Conservation (phyloP, 2,329 filamentous ascomycete species). For the Cladophialophora psammophila region DNA sequence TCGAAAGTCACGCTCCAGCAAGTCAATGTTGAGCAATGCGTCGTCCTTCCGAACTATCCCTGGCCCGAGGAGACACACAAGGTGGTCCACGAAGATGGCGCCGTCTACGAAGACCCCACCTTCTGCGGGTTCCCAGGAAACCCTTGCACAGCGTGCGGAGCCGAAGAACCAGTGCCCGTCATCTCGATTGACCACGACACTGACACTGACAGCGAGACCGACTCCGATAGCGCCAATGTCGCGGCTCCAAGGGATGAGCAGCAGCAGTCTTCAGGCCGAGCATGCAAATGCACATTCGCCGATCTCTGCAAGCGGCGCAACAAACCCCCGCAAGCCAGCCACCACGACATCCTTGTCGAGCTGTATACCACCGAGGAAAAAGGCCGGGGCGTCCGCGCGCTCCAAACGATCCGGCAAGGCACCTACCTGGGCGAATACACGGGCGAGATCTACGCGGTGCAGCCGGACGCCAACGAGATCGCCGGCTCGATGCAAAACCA, state of each 20-base stretch:
- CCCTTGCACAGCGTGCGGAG: conserved; percentile 16
- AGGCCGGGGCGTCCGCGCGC: conserved; percentile 34
- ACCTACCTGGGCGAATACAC: conserved; percentile 33
- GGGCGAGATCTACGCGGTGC: conserved; percentile 35
- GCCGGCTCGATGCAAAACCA: neutral
- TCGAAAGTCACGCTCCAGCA: conserved; percentile 12
- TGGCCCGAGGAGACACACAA: conserved; percentile 5
- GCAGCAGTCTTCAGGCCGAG: neutral
- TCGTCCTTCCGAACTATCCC: conserved; percentile 20
- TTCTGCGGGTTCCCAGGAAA: conserved; percentile 15
- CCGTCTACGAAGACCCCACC: conserved; percentile 11
- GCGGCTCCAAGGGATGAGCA: neutral
- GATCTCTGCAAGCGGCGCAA: conserved; percentile 18
- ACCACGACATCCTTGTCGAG: conserved; percentile 26
- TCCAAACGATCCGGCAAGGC: conserved; percentile 27
- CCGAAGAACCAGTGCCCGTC: neutral
- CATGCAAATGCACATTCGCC: conserved; percentile 28
- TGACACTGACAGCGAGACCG: no score
- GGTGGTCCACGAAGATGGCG: neutral
- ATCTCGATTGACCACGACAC: no score
- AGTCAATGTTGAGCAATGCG: conserved; percentile 18
- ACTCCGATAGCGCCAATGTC: neutral
- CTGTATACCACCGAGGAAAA: conserved; percentile 21
- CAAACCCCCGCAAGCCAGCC: neutral
- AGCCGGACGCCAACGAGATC: neutral